These are phyloP conservation scores for Millerozyma miso DNA, from an alignment of 805 yeast species.

Conservation along the genomic window DNA sequence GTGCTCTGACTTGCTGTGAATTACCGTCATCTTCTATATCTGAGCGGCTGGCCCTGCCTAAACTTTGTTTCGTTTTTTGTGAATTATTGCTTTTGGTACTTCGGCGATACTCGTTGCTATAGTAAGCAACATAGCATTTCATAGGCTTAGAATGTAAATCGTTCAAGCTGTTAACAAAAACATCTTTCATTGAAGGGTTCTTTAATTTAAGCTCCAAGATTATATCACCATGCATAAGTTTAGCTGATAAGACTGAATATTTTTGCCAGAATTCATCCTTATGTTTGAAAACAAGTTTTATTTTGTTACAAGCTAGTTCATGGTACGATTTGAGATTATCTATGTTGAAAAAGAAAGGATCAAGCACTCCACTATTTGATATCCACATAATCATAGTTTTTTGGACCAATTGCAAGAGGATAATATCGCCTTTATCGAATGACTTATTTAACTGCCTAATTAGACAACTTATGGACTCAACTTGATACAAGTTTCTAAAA, in stretches of 20 bases:
- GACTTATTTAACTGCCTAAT: slow-evolving; percentile 5
- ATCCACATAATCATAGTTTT: slow-evolving; percentile 10
- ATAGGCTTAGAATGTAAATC: not conserved
- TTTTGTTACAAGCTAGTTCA: slow-evolving; percentile 1
- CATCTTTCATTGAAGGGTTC: not conserved
- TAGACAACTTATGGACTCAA: slow-evolving; percentile 3
- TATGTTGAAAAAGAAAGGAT: slow-evolving; percentile 5
- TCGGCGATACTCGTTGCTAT: too few species aligned
- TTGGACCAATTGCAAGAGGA: slow-evolving; percentile 8
- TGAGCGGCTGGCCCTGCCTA: too few species aligned
- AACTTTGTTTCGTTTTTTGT: too few species aligned
- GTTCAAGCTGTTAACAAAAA: not conserved
- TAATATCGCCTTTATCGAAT: slow-evolving; percentile 3
- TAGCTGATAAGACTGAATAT: not conserved
- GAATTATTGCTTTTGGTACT: too few species aligned
- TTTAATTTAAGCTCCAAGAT: not conserved
- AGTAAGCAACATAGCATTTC: not conserved
- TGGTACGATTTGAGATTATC: slow-evolving; percentile 4
- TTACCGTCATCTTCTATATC: not conserved
- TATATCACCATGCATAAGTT: not conserved
- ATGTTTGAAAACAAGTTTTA: slow-evolving; percentile 1
- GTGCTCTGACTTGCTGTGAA: not conserved
- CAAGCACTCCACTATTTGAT: slow-evolving; percentile 1
- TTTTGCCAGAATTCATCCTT: not conserved
- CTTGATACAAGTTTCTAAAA: slow-evolving; percentile 10